Evolutionary conservation across 345 rosid genomes (phyloP).

Genomic region (Passiflora organensis): DNA sequence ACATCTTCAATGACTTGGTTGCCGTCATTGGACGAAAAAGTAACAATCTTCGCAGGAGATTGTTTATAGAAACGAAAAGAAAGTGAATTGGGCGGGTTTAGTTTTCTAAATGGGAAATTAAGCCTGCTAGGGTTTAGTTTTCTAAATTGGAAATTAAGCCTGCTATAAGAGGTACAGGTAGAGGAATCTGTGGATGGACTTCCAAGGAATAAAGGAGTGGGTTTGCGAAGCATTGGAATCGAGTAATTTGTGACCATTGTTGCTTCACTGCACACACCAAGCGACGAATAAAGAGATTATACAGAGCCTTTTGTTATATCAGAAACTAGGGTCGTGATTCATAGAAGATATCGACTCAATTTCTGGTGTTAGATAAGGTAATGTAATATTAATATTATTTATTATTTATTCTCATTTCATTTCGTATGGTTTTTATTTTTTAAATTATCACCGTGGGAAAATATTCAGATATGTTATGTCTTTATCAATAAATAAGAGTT

Average conservation of each 20-base stretch:
- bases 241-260: slow-evolving; percentile 14
- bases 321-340: neutral
- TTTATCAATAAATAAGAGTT: no score
- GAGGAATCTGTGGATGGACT: neutral
- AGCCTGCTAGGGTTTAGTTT: neutral
- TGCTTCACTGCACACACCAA: neutral
- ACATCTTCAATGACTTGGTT: slow-evolving; percentile 36
- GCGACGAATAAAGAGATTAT: neutral
- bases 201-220: slow-evolving; percentile 5
- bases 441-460: no score
- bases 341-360: no score
- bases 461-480: no score
- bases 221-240: neutral
- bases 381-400: no score
- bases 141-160: no score
- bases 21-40: slow-evolving; percentile 9
- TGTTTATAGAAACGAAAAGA: neutral
- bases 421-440: no score
- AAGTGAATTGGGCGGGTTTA: neutral
- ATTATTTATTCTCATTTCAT: no score
- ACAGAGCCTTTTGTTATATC: neutral
- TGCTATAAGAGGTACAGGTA: neutral
- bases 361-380: no score
- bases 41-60: neutral
- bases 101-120: neutral